Percentiles rank a stretch among this genome's conserved stretches.
Conservation (phyloP, 306 rosid species). For the Sechiopsis laciniata region DNA sequence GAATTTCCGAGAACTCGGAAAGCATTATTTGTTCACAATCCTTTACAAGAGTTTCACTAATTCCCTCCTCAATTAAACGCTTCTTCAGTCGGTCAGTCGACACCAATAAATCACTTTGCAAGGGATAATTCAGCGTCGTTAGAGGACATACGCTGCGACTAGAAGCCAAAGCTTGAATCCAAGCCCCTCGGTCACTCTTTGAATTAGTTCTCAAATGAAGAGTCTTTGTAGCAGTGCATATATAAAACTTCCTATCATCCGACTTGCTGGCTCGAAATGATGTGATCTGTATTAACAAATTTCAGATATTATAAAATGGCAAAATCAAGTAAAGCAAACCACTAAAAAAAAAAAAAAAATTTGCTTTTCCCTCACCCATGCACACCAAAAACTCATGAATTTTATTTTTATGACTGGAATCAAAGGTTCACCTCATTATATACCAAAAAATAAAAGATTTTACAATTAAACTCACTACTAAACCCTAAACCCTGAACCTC, state of each 20-base stretch:
- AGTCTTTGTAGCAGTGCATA: slow-evolving; percentile 88
- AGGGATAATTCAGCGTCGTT: slow-evolving; percentile 37
- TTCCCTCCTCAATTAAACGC: slow-evolving; percentile 70
- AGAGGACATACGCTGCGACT: slow-evolving; percentile 53
- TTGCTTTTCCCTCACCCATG: no score
- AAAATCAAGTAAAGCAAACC: neutral
- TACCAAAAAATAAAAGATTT: no score
- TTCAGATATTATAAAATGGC: neutral
- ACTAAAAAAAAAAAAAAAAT: neutral
- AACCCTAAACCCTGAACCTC: no score
- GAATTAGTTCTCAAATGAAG: slow-evolving; percentile 90
- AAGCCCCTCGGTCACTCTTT: slow-evolving; percentile 71
- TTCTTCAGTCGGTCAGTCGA: slow-evolving; percentile 65
- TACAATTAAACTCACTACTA: no score
- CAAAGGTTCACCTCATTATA: no score
- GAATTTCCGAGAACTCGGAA: slow-evolving; percentile 63
- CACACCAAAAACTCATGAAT: no score
- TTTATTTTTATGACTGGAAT: no score
- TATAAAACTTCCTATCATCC: slow-evolving; percentile 69
- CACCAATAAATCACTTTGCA: slow-evolving; percentile 49
- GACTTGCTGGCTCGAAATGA: slow-evolving; percentile 80
- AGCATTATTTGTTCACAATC: slow-evolving; percentile 90
- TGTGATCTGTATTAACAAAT: slow-evolving; percentile 19
- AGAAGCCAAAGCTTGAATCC: slow-evolving; percentile 88
- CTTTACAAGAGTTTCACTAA: slow-evolving; percentile 48